Base-by-base conservation (phyloP, 495 filamentous ascomycete species). In the Schizothecium vesticola region DNA sequence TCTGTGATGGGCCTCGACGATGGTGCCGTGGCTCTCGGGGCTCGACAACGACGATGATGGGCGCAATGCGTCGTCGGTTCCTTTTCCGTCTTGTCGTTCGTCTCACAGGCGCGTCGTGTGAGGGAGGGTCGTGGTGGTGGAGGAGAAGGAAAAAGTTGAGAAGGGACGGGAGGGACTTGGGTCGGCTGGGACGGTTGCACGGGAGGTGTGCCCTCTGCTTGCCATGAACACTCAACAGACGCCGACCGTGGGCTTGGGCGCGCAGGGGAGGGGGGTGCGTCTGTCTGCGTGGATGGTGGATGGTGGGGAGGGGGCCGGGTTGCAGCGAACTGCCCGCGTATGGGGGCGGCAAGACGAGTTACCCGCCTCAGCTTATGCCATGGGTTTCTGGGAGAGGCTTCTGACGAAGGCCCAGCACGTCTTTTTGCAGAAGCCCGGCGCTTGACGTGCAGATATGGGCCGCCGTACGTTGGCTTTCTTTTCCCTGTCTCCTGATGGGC, bases 301-400 rank as follows among this genome's bases (percentile, higher is more conserved):
- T 56, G 69, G 64, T 69, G 67, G 64, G 59, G 51, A 62, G 58
- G 59, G 67, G 63, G 61, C 67, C 55, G 67, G 62, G 43, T 67
- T 51, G 43, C 43, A 51, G 43, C 4, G 33, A 43, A 43, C 33
- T 43, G 33, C 33, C 33, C 33, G 33, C 67, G 72, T 72, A 76
- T 71, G 72, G 76, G 73, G 71, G 74, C 75, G 72, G 72, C 75
- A 77, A 71, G 70, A 73, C 59, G 61, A 71, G 70, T 69, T 74
- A 78, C 76, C 73, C 72, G 73, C 72, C 72, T 72, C 69, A 69
- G 65, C 69, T 70, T 73, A 72, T 69, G 68, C 69, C 64, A 68
- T 69, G 65, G 68, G 65, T 51, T n/a, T 51, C 43, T 33, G 31
- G 31, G 19, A 51, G 43, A 51, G 60, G 65, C 59, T 66, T 57